These are phyloP conservation scores for Dactylellina cionopaga DNA, from an alignment of 2,329 filamentous ascomycete genomes.

Conservation along the genomic window DNA sequence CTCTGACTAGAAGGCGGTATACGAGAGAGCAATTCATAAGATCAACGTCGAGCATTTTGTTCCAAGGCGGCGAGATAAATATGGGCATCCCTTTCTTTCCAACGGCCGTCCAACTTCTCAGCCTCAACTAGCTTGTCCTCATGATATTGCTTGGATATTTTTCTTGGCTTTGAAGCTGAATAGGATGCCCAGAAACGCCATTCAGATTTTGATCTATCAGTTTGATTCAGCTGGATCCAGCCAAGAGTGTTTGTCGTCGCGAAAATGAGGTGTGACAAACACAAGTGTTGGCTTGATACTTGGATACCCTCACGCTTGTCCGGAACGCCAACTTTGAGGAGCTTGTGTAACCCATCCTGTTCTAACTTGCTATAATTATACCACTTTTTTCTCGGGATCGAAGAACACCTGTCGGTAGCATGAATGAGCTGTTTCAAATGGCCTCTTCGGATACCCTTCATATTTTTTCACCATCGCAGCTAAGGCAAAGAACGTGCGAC, in stretches of 20 bases:
- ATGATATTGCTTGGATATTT: background rate
- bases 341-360: no score
- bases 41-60: background rate
- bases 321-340: no score
- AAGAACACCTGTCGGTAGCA: no score
- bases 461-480: no score
- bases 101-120: background rate
- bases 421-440: no score
- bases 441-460: no score
- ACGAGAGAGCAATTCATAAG: background rate
- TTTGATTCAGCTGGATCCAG: background rate
- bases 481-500: no score
- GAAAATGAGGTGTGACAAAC: no score
- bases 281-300: no score
- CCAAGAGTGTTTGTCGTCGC: background rate
- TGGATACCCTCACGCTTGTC: no score
- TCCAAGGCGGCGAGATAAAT: background rate
- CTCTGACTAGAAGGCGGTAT: background rate
- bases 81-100: background rate
- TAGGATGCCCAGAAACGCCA: background rate
- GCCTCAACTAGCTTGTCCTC: background rate
- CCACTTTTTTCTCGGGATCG: no score
- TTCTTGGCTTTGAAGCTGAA: background rate
- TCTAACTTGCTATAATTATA: no score
- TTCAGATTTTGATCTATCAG: background rate